These are phyloP conservation scores for Ceratopteris richardii DNA, from an alignment of 75 land plant genomes.

Conservation along the genomic window DNA sequence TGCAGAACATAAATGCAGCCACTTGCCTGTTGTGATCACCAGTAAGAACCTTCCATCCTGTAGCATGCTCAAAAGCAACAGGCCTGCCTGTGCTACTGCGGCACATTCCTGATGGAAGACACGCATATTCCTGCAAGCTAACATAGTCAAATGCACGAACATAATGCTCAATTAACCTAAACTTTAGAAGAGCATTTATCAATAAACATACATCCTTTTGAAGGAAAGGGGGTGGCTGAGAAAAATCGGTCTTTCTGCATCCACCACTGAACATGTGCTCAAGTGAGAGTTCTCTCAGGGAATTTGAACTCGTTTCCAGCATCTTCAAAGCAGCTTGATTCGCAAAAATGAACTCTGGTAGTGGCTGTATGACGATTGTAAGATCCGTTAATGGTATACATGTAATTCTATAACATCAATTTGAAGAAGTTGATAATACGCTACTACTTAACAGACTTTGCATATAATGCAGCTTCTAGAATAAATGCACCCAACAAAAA, in stretches of 20 bases:
- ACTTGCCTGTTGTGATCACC: slow-evolving; percentile 50
- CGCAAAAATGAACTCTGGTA: slow-evolving; percentile 34
- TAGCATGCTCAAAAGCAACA: slow-evolving; percentile 63
- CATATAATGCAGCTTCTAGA: too few relatives aligned
- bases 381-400: too few relatives aligned
- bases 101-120: slow-evolving; percentile 66
- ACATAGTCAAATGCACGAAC: too few relatives aligned
- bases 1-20: slow-evolving; percentile 71
- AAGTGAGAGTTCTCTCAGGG: slow-evolving; percentile 20
- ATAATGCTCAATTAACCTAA: too few relatives aligned
- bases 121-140: slow-evolving; percentile 54
- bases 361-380: slow-evolving; percentile 21
- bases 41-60: slow-evolving; percentile 82
- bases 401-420: too few relatives aligned
- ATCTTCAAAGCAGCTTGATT: slow-evolving; percentile 29
- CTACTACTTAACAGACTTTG: too few relatives aligned
- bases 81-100: slow-evolving; percentile 84
- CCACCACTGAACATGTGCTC: slow-evolving; percentile 47
- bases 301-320: slow-evolving; percentile 21
- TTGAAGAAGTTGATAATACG: too few relatives aligned
- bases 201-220: slow-evolving; percentile 13
- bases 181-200: too few relatives aligned
- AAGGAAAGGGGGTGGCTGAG: slow-evolving; percentile 21
- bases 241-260: slow-evolving; percentile 36
- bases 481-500: too few relatives aligned